These are phyloP conservation scores for Tagetes erecta DNA, from an alignment of 129 eudicot genomes.

Conservation along the genomic window DNA sequence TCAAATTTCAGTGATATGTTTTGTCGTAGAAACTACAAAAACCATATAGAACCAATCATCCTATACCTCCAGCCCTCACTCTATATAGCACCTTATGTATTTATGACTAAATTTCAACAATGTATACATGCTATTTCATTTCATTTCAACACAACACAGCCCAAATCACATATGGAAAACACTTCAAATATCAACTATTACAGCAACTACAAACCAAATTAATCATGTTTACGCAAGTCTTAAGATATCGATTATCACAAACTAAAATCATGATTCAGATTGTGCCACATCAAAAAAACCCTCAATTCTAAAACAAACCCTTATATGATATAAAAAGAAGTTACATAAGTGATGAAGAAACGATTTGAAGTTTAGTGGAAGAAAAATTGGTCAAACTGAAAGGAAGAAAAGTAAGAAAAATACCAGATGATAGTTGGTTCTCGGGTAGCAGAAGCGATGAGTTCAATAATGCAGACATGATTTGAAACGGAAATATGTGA, in stretches of 20 bases:
- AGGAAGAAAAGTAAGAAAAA: not conserved
- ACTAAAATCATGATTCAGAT: not conserved
- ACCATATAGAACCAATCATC: not conserved
- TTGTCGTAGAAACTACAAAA: no score
- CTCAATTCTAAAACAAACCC: not conserved
- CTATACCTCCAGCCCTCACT: not conserved
- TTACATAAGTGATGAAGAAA: no score
- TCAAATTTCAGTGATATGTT: no score
- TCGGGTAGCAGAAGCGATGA: constrained; percentile 40
- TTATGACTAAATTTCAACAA: no score
- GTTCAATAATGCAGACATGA: constrained; percentile 53
- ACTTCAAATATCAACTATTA: not conserved
- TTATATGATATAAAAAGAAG: not conserved
- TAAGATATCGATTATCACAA: not conserved
- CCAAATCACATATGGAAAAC: not conserved
- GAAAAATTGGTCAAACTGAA: not conserved
- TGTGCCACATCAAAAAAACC: not conserved
- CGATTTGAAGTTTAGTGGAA: not conserved
- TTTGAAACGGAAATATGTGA: constrained; percentile 2
- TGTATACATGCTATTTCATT: no score
- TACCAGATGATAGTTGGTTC: constrained; percentile 48
- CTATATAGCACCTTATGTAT: no score
- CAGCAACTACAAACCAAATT: not conserved
- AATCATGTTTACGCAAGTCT: no score
- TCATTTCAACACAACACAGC: no score